A percentile compares a stretch with the other conserved stretches of the same genome.
These are phyloP conservation scores for Aschersonia sp. DNA, from an alignment of 2,329 filamentous ascomycete genomes.

Conservation along the genomic window DNA sequence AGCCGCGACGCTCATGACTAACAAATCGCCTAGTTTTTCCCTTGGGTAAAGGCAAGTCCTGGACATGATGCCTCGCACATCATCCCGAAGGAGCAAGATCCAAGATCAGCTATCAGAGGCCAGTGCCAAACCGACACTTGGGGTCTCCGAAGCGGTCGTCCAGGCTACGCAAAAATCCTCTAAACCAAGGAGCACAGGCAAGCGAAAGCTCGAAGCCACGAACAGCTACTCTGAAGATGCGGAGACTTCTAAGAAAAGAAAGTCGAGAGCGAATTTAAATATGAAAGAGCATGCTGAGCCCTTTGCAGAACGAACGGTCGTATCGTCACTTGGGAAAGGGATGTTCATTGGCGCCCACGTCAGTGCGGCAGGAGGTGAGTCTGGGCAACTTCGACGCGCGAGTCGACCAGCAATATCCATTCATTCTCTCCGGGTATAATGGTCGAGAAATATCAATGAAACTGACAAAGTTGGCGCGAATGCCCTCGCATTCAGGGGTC, in stretches of 20 bases:
- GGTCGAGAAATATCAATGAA: not conserved
- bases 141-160: constrained; percentile 1
- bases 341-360: constrained; percentile 91
- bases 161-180: not conserved
- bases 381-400: not conserved
- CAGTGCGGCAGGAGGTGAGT: constrained; percentile 67
- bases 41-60: not conserved
- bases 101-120: no score
- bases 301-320: constrained; percentile 51
- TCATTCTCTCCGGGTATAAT: no score
- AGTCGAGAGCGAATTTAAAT: constrained; percentile 22
- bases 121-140: no score
- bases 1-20: no score
- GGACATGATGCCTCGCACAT: constrained; percentile 18
- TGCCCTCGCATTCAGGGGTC: constrained; percentile 41
- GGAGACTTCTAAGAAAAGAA: constrained; percentile 27
- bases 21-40: no score
- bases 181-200: constrained; percentile 2
- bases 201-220: constrained; percentile 11
- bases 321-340: constrained; percentile 45
- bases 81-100: constrained; percentile 9
- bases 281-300: constrained; percentile 35
- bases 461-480: no score
- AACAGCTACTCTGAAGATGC: constrained; percentile 8
- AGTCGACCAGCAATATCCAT: not conserved